Percentiles rank a stretch among this genome's conserved stretches.
phyloP scores from a whole-genome alignment of 768 basidiomycete genomes.

The Lactifluus hygrophoroides region DNA sequence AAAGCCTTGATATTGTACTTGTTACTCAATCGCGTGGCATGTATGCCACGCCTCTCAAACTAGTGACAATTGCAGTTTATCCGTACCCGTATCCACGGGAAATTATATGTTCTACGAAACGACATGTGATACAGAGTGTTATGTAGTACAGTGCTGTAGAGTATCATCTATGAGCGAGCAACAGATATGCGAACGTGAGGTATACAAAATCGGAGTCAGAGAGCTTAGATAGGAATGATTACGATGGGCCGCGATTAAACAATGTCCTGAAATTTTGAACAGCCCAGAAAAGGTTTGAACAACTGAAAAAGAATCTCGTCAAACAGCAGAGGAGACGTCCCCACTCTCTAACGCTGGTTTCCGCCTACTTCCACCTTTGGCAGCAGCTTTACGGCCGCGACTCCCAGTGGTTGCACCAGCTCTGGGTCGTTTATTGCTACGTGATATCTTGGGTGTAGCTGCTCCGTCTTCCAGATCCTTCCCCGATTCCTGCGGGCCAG shows the following conservation, averaged over 20 bases:
- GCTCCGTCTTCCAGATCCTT: constrained; percentile 22
- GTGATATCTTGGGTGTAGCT: constrained; percentile 22
- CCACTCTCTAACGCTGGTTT: constrained; percentile 21
- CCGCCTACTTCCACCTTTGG: constrained; percentile 20
- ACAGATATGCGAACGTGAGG: constrained; percentile 10
- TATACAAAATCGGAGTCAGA: constrained; percentile 13
- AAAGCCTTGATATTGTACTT: not conserved
- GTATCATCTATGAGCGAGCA: constrained; percentile 14
- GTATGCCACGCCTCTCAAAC: not conserved
- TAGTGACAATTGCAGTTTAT: not conserved
- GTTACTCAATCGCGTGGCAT: not conserved
- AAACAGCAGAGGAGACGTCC: constrained; percentile 11
- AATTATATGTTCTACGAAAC: constrained; percentile 22
- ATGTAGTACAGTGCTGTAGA: constrained; percentile 18
- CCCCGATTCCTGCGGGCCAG: constrained; percentile 19
- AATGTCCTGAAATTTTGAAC: constrained; percentile 1
- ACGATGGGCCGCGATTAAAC: constrained; percentile 9
- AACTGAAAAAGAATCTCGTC: constrained; percentile 2
- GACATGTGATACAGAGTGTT: constrained; percentile 15
- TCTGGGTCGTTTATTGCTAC: constrained; percentile 31
- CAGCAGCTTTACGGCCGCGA: constrained; percentile 29
- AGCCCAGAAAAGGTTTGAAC: no score
- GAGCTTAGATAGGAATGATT: constrained; percentile 7
- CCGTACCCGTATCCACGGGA: constrained; percentile 7
- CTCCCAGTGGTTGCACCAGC: constrained; percentile 26